Evolutionary conservation across 768 basidiomycete species (phyloP), one percentile per base, ranked within the genome.

Genomic region (Leccinum subgranulosum): DNA sequence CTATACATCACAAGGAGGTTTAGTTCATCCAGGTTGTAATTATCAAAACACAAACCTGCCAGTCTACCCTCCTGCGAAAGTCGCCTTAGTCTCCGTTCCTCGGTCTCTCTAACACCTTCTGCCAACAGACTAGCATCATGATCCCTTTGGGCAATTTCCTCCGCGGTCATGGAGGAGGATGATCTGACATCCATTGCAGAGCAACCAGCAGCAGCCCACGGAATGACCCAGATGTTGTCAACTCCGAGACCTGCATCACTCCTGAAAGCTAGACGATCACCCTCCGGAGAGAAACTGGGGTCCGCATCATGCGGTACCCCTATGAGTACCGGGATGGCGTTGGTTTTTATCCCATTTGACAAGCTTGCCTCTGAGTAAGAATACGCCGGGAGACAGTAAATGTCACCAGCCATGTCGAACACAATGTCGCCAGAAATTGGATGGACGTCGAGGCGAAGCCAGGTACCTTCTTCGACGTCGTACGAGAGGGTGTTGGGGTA

Each of bases 171-270:
- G 3, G 58, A 64, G 34, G 66, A 61, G 33, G 65, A 60, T 8
- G 76, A 73, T 56, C 81, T 74, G 14, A 87, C 60, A 63, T 83
- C 79, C 81, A 86, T 86, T 11, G 72, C 76, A 33, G 78, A 73
- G 64, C 88, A 90, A n/a, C 85, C 84, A 27, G 60, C 66, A 21
- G 58, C 33, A 54, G 71, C 76, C 87, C 86, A 90, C 14, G 79
- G 75, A 57, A 76, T 80, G 19, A 86, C 76, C 87, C 87, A 90
- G 6, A 90, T 86, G 63, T 90, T 90, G 64, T 89, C 87, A 15
- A 88, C 74, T 5, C 88, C 88, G 3, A 87, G 75, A 34, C 77
- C 86, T 7, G 87, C 88, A 69, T 90, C 88, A 51, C 88, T 89
- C 60, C 81, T 79, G 67, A 86, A 90, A 4, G 84, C 84, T n/a